Base-by-base conservation (phyloP, 495 filamentous ascomycete genomes). In the Baudoinia panamericana region DNA sequence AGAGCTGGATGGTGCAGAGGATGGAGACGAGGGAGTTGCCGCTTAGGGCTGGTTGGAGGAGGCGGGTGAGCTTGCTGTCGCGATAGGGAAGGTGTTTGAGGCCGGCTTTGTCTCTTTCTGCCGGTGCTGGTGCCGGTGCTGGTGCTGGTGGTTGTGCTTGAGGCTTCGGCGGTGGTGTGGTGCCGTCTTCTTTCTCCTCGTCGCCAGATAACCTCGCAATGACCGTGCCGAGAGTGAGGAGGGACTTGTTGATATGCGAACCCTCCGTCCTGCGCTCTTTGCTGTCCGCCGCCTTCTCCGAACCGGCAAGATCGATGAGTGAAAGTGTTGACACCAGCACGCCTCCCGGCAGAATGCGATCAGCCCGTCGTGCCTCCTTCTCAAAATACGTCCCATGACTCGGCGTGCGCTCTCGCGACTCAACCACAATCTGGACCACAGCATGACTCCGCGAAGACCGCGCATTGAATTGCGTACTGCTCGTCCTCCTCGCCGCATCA, bases 371-470 rank as follows among this genome's bases (percentile, higher is more conserved):
- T 41, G 17, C 28, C 24, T 49, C 26, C 32, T 41, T 45, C 62
- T 65, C 5, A 61, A 51, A 15, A 72, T 69, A 33, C 75, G 36
- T 32, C 11, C 47, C 42, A 32, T 46, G 41, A 15, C 26, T 43
- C 5, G 35, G 31, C 13, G 43, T 75, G 18, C 92, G 80, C 52
- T 95, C 92, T 58, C 90, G 70, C 53, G 86, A 94, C 57, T 97
- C 90, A 21, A 97, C 88, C 10, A 97, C 92, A 48, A 97, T 96
- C 62, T 97, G 90, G 20, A 97, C 90, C 19, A 97, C 90, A 1
- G 90, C 90, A 52, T 97, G 90, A 69, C 84, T 93, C 54, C 90
- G 84, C 39, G 90, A 97, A 63, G 85, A 94, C 55, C 88, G 80
- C 28, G 85, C 71, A 51, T 97, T 97, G 70, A 84, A 97, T 51